Evolutionary conservation across 2,329 filamentous ascomycete species (phyloP).

Genomic region (Lasiodiplodia hormozganensis): DNA sequence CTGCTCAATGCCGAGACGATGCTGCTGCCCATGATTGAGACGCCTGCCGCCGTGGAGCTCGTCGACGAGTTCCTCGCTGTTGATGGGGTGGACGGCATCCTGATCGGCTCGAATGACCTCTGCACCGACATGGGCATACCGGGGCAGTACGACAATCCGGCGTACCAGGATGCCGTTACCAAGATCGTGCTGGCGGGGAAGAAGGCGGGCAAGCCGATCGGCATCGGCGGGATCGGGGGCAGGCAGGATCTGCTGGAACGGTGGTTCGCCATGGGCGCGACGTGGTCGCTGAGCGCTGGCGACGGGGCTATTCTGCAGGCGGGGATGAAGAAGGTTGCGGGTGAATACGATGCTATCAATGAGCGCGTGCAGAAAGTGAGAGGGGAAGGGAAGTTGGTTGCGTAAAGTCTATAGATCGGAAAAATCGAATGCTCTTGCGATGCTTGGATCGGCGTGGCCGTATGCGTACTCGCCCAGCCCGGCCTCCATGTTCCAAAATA

Average conservation of each 20-base stretch:
- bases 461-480: constrained; percentile 44
- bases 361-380: background rate
- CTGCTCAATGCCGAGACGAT: constrained; percentile 47
- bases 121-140: constrained; percentile 53
- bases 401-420: background rate
- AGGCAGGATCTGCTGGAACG: constrained; percentile 52
- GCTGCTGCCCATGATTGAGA: constrained; percentile 55
- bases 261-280: constrained; percentile 48
- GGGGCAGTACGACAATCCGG: constrained; percentile 48
- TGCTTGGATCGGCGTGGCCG: constrained; percentile 29
- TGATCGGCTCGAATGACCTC: constrained; percentile 56
- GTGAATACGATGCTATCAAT: constrained; percentile 29
- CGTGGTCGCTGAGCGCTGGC: constrained; percentile 48
- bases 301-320: constrained; percentile 47
- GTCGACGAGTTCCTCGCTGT: constrained; percentile 51
- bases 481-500: constrained; percentile 39
- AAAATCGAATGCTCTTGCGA: background rate
- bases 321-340: constrained; percentile 45
- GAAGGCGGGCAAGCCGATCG: constrained; percentile 50
- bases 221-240: constrained; percentile 50
- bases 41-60: constrained; percentile 46
- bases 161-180: constrained; percentile 35
- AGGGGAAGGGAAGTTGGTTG: background rate
- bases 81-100: constrained; percentile 52
- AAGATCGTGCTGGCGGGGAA: constrained; percentile 48